Percentiles rank a stretch among this genome's conserved stretches.
Evolutionary conservation across 768 basidiomycete species (phyloP).

Genomic region (Tulasnella sp.): DNA sequence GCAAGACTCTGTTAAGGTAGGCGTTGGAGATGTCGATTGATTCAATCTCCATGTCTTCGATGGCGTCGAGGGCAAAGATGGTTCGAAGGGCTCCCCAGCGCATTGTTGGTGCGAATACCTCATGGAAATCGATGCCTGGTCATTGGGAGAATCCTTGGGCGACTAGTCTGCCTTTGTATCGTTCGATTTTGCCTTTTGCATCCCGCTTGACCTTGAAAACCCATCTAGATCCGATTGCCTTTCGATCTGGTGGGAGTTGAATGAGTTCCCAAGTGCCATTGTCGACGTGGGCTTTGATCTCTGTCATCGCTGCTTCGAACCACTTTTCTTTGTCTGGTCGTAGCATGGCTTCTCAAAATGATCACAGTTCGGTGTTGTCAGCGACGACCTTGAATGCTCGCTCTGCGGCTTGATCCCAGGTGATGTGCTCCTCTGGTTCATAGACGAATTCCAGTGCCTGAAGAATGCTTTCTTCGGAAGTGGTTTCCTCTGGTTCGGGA

Average conservation of each 20-base stretch:
- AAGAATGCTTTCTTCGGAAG: too few relatives aligned
- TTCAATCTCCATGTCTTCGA: conserved; percentile 4
- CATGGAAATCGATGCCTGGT: conserved; percentile 35
- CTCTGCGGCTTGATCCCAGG: too few relatives aligned
- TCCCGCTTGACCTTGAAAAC: conserved; percentile 39
- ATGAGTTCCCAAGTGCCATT: conserved; percentile 23
- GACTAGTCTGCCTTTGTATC: conserved; percentile 40
- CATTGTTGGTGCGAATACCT: conserved; percentile 13
- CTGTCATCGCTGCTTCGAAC: neutral
- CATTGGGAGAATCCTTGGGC: conserved; percentile 38
- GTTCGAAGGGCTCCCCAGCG: neutral
- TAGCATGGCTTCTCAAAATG: conserved; percentile 24
- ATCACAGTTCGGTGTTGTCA: conserved; percentile 18
- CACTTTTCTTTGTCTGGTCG: conserved; percentile 21
- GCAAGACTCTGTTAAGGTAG: conserved; percentile 26
- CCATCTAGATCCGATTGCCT: conserved; percentile 32
- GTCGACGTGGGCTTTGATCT: neutral
- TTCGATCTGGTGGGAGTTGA: conserved; percentile 23
- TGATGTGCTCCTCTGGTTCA: too few relatives aligned
- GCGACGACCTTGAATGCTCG: too few relatives aligned
- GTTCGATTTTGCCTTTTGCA: conserved; percentile 31
- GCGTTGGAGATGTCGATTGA: conserved; percentile 27
- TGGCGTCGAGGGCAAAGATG: conserved; percentile 4
- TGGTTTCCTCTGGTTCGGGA: too few relatives aligned
- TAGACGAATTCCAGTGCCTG: too few relatives aligned